A percentile compares a stretch with the other conserved stretches of the same genome.
These are phyloP conservation scores for Skeletonema tropicum DNA, from an alignment of 108 stramenopile species.

Conservation along the genomic window DNA sequence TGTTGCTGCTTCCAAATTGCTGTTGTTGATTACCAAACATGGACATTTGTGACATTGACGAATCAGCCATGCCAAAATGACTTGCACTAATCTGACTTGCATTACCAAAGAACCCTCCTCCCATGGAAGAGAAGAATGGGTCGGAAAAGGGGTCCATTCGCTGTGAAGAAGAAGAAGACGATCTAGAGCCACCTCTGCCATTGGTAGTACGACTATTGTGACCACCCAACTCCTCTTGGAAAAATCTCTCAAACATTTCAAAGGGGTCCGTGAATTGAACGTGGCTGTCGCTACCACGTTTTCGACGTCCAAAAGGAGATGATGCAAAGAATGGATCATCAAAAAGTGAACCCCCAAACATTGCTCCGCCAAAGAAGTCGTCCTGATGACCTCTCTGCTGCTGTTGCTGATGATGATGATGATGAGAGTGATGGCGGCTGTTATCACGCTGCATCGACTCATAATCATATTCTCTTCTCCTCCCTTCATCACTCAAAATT, in stretches of 20 bases:
- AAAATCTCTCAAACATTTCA: conserved; percentile 48
- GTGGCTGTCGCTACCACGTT: conserved; percentile 10
- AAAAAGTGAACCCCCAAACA: conserved; percentile 3
- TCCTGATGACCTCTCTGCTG: conserved; percentile 8
- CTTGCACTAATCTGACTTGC: conserved; percentile 24
- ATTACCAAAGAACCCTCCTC: conserved; percentile 20
- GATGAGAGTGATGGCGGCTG: neutral
- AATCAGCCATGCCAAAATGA: conserved; percentile 44
- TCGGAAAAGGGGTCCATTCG: conserved; percentile 12
- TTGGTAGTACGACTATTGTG: neutral
- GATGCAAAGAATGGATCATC: conserved; percentile 44
- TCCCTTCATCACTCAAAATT: conserved; percentile 31
- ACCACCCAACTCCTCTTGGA: conserved; percentile 38
- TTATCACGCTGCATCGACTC: conserved; percentile 16
- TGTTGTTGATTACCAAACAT: conserved; percentile 22
- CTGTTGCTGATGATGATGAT: neutral
- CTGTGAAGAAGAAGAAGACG: neutral
- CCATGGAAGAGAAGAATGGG: conserved; percentile 35
- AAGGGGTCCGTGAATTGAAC: conserved; percentile 60
- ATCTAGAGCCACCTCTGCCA: neutral
- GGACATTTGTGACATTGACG: conserved; percentile 44
- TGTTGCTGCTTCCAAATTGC: conserved; percentile 9
- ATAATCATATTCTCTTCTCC: conserved; percentile 32
- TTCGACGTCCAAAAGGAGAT: conserved; percentile 19
- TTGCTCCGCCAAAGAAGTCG: conserved; percentile 6